These are phyloP conservation scores for Macrolepiota dolichaula DNA, from an alignment of 768 basidiomycete species.

Conservation along the genomic window DNA sequence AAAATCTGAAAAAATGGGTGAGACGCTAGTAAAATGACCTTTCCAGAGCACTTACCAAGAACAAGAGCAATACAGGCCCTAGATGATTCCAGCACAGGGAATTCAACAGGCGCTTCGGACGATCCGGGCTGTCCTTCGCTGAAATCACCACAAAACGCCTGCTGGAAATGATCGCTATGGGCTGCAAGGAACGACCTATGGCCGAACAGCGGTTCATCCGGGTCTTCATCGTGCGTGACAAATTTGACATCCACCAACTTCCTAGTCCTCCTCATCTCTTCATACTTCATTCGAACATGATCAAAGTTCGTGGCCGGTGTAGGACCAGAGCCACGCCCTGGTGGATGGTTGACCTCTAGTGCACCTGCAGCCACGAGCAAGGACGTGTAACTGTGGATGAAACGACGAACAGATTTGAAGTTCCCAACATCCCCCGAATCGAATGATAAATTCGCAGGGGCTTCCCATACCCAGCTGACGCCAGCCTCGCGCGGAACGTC, in stretches of 20 bases:
- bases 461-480: slow-evolving; percentile 6
- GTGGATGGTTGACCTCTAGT: slow-evolving; percentile 8
- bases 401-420: slow-evolving; percentile 9
- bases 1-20: not conserved
- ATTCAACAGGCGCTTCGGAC: not conserved
- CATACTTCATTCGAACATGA: slow-evolving; percentile 1
- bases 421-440: slow-evolving; percentile 10
- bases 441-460: slow-evolving; percentile 7
- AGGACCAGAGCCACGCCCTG: not conserved
- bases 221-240: not conserved
- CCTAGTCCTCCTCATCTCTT: slow-evolving; percentile 2
- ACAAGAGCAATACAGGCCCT: not conserved
- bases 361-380: slow-evolving; percentile 11
- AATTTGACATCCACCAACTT: slow-evolving; percentile 10
- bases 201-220: slow-evolving; percentile 3
- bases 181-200: slow-evolving; percentile 14
- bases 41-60: not conserved
- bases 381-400: not conserved
- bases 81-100: not conserved
- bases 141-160: slow-evolving; percentile 6
- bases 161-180: slow-evolving; percentile 1
- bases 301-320: not conserved
- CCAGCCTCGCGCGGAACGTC: not conserved
- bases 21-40: not conserved
- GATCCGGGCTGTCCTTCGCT: not conserved